Conservation (phyloP, 345 rosid genomes). For the Gossypium raimondii region DNA sequence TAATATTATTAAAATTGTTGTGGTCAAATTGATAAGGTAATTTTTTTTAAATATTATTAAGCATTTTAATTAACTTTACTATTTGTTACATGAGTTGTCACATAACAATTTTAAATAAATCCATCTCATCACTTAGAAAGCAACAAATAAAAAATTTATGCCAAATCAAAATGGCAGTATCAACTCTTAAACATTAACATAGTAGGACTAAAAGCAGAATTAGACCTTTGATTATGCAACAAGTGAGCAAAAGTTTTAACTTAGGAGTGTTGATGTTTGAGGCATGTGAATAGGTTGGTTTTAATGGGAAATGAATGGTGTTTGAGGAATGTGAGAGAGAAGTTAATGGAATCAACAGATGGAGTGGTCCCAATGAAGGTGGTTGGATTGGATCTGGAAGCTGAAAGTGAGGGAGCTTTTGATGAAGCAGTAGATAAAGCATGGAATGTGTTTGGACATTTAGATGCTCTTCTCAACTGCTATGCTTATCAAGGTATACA, state of each 20-base stretch:
- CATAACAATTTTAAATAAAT: too few species aligned
- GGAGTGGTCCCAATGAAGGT: slow-evolving; percentile 43
- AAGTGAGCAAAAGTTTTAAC: neutral
- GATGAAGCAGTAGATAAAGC: slow-evolving; percentile 76
- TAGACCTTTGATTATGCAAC: neutral
- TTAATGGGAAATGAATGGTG: slow-evolving; percentile 65
- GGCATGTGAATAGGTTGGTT: slow-evolving; percentile 48
- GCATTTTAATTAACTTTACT: too few species aligned
- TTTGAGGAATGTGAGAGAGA: slow-evolving; percentile 39
- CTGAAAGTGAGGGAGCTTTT: slow-evolving; percentile 52
- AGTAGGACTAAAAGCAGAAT: too few species aligned
- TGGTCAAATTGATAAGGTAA: too few species aligned
- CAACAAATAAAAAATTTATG: too few species aligned
- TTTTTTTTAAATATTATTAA: too few species aligned
- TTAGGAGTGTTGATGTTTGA: neutral
- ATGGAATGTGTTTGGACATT: slow-evolving; percentile 40
- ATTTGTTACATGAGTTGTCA: too few species aligned
- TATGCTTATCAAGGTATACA: slow-evolving; percentile 56
- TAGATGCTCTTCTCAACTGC: slow-evolving; percentile 81
- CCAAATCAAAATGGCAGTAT: too few species aligned
- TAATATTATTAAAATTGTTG: too few species aligned
- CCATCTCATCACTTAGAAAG: too few species aligned
- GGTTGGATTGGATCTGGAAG: slow-evolving; percentile 74
- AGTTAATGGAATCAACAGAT: slow-evolving; percentile 30
- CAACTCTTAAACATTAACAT: too few species aligned